Evolutionary conservation across 108 stramenopile species (phyloP).

Genomic region (Pseudonitzschia multistriata): DNA sequence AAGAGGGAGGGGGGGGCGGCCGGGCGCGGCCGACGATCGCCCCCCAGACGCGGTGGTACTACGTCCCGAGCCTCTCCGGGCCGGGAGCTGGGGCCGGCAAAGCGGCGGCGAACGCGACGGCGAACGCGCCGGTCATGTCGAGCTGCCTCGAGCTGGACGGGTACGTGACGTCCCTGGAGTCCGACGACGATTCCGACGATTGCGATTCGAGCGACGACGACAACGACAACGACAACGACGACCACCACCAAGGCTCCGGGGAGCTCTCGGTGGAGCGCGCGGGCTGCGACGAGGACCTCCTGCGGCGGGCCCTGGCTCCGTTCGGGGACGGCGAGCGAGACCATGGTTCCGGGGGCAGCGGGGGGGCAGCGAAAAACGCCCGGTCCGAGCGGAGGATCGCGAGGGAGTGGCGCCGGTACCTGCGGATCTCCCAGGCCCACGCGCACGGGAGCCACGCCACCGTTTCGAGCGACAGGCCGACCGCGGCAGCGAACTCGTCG

Average conservation of each 20-base stretch:
- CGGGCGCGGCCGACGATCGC: conserved; percentile 26
- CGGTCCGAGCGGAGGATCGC: background rate
- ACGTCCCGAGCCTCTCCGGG: conserved; percentile 25
- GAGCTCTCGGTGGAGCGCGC: background rate
- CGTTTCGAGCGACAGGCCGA: background rate
- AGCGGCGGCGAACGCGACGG: background rate
- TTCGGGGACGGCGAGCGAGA: background rate
- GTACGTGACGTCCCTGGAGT: conserved; percentile 50
- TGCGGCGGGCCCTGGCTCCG: background rate
- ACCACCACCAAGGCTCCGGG: background rate
- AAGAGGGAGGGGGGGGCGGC: background rate
- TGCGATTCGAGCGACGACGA: conserved; percentile 11
- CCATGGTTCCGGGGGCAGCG: too few relatives aligned
- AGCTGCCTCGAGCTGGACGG: conserved; percentile 56
- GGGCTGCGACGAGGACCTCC: background rate
- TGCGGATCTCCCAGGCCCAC: conserved; percentile 29
- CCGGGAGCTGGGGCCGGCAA: background rate
- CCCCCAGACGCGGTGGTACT: conserved; percentile 55
- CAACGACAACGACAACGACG: conserved; percentile 16
- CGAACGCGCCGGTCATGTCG: conserved; percentile 24
- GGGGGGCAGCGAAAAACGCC: background rate
- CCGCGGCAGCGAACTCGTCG: background rate
- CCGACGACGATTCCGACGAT: conserved; percentile 31
- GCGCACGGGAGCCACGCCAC: background rate
- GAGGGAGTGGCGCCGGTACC: conserved; percentile 30